Conservation (phyloP, 1,284 basidiomycete species). For the Tranzscheliella williamsii region DNA sequence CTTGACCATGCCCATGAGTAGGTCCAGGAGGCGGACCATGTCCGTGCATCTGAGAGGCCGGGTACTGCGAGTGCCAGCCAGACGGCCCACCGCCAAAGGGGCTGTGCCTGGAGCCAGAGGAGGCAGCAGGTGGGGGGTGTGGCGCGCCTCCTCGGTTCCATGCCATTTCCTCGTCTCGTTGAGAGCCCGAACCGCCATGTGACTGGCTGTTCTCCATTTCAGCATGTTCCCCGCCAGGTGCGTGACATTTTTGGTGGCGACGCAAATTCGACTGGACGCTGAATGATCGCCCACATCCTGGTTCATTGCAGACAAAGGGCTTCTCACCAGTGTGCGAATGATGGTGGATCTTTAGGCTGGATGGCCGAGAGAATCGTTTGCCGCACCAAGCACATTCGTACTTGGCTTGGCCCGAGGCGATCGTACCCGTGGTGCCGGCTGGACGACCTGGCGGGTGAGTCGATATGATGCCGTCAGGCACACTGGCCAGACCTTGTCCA, state of each 20-base stretch:
- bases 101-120: constrained; percentile 21
- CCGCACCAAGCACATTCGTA: constrained; percentile 56
- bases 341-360: constrained; percentile 56
- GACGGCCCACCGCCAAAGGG: constrained; percentile 15
- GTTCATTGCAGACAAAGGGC: constrained; percentile 53
- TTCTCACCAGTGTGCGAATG: constrained; percentile 59
- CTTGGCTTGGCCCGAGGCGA: constrained; percentile 44
- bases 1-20: constrained; percentile 14
- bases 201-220: constrained; percentile 17
- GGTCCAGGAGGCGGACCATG: constrained; percentile 14
- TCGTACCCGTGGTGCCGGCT: constrained; percentile 23
- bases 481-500: constrained; percentile 21
- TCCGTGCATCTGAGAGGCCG: constrained; percentile 2
- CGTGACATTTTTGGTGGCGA: constrained; percentile 55
- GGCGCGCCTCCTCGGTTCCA: constrained; percentile 23
- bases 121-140: constrained; percentile 18
- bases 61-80: constrained; percentile 23
- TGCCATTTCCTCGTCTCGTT: constrained; percentile 17
- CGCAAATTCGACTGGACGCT: constrained; percentile 58
- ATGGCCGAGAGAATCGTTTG: constrained; percentile 56
- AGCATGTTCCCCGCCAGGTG: constrained; percentile 24
- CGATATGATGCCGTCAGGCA: constrained; percentile 31
- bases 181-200: constrained; percentile 10
- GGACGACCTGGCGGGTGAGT: constrained; percentile 25
- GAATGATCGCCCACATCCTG: constrained; percentile 55